Evolutionary conservation across 2,329 filamentous ascomycete genomes (phyloP).

Genomic region (Apiospora marii): DNA sequence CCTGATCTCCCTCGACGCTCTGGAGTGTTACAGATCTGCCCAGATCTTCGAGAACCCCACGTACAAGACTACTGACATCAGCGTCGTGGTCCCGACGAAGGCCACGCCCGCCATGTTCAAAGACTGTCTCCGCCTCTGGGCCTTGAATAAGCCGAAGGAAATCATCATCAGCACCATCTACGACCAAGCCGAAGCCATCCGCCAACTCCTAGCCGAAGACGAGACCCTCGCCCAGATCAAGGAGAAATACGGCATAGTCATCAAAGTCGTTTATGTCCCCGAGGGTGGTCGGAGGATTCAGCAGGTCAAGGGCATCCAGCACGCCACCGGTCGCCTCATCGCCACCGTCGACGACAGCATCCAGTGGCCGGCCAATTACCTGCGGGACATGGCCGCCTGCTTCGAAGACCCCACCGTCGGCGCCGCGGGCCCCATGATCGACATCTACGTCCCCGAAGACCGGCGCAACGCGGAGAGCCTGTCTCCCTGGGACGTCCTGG

Average conservation of each 20-base stretch:
- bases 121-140: not conserved
- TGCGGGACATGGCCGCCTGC: constrained; percentile 25
- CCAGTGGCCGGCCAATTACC: constrained; percentile 22
- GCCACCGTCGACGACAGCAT: constrained; percentile 29
- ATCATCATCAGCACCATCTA: constrained; percentile 11
- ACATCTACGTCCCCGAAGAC: constrained; percentile 24
- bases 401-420: constrained; percentile 29
- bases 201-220: not conserved
- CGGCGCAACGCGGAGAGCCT: constrained; percentile 15
- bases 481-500: constrained; percentile 26
- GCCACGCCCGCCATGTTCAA: not conserved
- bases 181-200: not conserved
- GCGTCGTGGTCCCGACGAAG: constrained; percentile 13
- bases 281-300: constrained; percentile 3
- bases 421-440: constrained; percentile 13
- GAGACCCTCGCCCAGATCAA: not conserved
- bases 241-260: not conserved
- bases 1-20: not conserved
- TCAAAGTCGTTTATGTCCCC: not conserved
- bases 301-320: constrained; percentile 23
- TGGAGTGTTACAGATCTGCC: not conserved
- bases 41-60: not conserved
- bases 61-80: not conserved
- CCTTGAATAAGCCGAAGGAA: constrained; percentile 9
- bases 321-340: constrained; percentile 27